These are phyloP conservation scores for Tylopilus sp. DNA, from an alignment of 768 basidiomycete species.

Conservation along the genomic window DNA sequence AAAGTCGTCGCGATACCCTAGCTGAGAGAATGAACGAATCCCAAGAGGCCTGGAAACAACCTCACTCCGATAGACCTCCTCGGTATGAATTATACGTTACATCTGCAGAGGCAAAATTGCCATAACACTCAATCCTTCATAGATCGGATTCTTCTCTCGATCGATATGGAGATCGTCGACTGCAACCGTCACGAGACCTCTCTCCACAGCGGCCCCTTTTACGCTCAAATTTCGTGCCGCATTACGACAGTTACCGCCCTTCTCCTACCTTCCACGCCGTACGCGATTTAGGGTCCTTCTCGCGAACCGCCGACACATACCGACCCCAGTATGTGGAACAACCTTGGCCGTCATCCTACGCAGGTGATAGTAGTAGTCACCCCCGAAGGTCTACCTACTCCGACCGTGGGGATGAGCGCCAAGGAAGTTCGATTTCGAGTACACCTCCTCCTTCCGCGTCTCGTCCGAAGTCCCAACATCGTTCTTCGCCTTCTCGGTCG, in stretches of 20 bases:
- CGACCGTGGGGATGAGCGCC: slow-evolving; percentile 27
- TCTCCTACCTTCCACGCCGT: slow-evolving; percentile 30
- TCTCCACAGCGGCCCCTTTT: slow-evolving; percentile 36
- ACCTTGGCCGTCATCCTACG: slow-evolving; percentile 28
- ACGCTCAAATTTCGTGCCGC: slow-evolving; percentile 33
- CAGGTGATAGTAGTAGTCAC: slow-evolving; percentile 30
- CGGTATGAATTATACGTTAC: slow-evolving; percentile 41
- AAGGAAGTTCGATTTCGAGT: slow-evolving; percentile 31
- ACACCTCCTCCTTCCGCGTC: slow-evolving; percentile 27
- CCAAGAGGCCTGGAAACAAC: slow-evolving; percentile 67
- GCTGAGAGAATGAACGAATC: slow-evolving; percentile 67
- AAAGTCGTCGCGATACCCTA: slow-evolving; percentile 35
- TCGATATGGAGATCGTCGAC: slow-evolving; percentile 36
- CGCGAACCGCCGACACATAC: slow-evolving; percentile 46
- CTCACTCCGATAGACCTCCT: slow-evolving; percentile 42
- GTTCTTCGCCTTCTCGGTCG: slow-evolving; percentile 23
- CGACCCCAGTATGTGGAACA: slow-evolving; percentile 44
- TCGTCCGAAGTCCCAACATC: slow-evolving; percentile 16
- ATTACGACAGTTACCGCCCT: slow-evolving; percentile 52
- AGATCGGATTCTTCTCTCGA: slow-evolving; percentile 31
- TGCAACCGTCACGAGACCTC: slow-evolving; percentile 30
- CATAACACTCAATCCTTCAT: slow-evolving; percentile 11
- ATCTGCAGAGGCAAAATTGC: slow-evolving; percentile 20
- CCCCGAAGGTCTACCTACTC: slow-evolving; percentile 17
- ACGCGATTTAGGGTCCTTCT: slow-evolving; percentile 38